Evolutionary conservation across 257 asterid species (phyloP).

Genomic region (Primulina huaijiensis): DNA sequence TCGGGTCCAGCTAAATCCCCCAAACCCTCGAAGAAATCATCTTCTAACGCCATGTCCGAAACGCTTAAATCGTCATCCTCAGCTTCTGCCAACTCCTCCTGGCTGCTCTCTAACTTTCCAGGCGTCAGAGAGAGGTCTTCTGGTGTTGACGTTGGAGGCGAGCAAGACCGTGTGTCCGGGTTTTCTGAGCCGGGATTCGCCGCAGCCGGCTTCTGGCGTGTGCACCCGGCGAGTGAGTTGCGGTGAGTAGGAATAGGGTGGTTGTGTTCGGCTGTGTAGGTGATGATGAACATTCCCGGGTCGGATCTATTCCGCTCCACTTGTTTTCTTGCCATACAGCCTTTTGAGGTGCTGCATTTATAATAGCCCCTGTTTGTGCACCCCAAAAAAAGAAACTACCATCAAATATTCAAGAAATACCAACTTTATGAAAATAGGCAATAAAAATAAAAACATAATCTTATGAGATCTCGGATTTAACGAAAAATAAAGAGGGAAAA

Average conservation of each 20-base stretch:
- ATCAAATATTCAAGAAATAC: conserved; percentile 2
- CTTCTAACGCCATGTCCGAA: conserved; percentile 25
- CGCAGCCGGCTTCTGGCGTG: conserved; percentile 56
- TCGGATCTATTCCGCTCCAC: conserved; percentile 96
- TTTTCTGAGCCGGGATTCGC: conserved; percentile 37
- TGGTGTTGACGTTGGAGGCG: conserved; percentile 45
- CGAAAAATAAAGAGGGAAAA: background rate
- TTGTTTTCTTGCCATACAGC: conserved; percentile 89
- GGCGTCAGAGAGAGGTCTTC: conserved; percentile 37
- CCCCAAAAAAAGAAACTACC: background rate
- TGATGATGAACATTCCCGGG: conserved; percentile 84
- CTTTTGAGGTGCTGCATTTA: conserved; percentile 90
- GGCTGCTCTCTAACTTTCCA: conserved; percentile 50
- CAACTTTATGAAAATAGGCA: background rate
- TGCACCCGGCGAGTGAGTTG: conserved; percentile 85
- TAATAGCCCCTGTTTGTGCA: conserved; percentile 70
- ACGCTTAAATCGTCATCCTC: conserved; percentile 17
- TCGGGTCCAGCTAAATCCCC: conserved; percentile 27
- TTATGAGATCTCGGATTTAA: background rate
- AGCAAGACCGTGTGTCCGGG: conserved; percentile 34
- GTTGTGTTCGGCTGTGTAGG: conserved; percentile 88
- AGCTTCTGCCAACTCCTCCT: conserved; percentile 34
- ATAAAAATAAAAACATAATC: background rate
- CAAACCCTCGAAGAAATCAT: conserved; percentile 48
- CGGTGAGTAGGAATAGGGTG: conserved; percentile 95